phyloP scores from a whole-genome alignment of 371 early-diverging fungal species.

The Catenaria anguillulae region DNA sequence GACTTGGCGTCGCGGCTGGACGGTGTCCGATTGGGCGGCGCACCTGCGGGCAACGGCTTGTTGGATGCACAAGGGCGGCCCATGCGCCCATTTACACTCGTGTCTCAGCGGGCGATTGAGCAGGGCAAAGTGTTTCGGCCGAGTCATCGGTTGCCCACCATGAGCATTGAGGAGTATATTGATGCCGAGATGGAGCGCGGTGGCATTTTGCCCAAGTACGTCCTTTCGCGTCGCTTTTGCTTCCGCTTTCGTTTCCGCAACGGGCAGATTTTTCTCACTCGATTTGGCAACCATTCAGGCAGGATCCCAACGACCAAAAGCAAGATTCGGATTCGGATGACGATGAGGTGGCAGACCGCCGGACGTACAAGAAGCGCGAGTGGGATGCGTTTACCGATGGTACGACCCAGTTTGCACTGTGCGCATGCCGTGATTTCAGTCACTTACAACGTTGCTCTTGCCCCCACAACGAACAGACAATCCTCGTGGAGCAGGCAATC shows the following conservation, averaged over 20 bases:
- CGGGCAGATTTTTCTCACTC: too few species aligned
- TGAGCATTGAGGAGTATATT: constrained; percentile 90
- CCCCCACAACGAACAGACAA: constrained; percentile 27
- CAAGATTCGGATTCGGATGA: constrained; percentile 56
- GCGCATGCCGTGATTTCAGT: too few species aligned
- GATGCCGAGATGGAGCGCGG: constrained; percentile 74
- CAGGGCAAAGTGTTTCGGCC: constrained; percentile 72
- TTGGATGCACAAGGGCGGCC: constrained; percentile 16
- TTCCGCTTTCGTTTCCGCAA: too few species aligned
- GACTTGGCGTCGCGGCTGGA: background rate
- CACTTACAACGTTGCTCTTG: background rate
- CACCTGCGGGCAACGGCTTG: background rate
- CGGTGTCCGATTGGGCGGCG: background rate
- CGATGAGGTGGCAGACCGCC: constrained; percentile 60
- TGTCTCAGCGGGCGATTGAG: constrained; percentile 53
- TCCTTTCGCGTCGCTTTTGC: too few species aligned
- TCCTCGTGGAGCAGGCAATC: constrained; percentile 80
- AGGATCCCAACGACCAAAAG: background rate
- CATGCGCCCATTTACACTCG: constrained; percentile 77
- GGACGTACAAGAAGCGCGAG: constrained; percentile 61
- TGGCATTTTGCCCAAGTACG: constrained; percentile 12
- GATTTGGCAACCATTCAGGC: too few species aligned
- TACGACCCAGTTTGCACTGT: background rate
- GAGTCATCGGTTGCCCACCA: constrained; percentile 79
- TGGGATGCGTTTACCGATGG: constrained; percentile 88